Conservation (phyloP, 208 protist genomes). For the Blechomonas ayalai region DNA sequence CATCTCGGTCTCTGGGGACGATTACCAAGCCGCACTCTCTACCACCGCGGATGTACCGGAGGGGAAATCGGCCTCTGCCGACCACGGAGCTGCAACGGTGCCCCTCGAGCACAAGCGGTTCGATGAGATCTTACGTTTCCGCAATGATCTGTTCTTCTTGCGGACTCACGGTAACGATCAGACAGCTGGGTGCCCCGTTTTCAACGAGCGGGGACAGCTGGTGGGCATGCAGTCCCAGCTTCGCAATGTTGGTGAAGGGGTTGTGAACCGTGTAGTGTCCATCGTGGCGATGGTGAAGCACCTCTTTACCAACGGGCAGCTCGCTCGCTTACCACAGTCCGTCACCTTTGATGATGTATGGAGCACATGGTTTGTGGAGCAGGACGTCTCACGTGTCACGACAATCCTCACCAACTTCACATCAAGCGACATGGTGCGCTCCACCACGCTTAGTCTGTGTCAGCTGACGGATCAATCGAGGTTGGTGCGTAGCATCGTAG, state of each 20-base stretch:
- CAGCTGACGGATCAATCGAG: conserved; percentile 39
- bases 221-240: conserved; percentile 84
- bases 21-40: not conserved
- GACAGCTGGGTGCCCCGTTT: conserved; percentile 80
- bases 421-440: conserved; percentile 38
- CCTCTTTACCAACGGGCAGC: conserved; percentile 82
- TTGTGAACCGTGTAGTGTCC: conserved; percentile 73
- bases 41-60: no score
- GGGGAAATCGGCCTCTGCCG: not conserved
- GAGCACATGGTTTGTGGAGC: conserved; percentile 80
- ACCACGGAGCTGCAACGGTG: no score
- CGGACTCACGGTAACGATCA: conserved; percentile 50
- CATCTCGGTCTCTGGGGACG: conserved; percentile 13
- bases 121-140: conserved; percentile 74
- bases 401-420: conserved; percentile 79
- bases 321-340: conserved; percentile 49
- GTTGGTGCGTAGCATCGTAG: conserved; percentile 39
- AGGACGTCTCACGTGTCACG: conserved; percentile 67
- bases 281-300: conserved; percentile 86
- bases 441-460: conserved; percentile 54
- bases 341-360: conserved; percentile 73
- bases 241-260: conserved; percentile 45
- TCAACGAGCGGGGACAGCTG: conserved; percentile 78
- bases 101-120: conserved; percentile 75
- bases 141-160: conserved; percentile 66